Base-by-base conservation (phyloP, 2,329 filamentous ascomycete genomes). In the Parastagonospora nodorum region DNA sequence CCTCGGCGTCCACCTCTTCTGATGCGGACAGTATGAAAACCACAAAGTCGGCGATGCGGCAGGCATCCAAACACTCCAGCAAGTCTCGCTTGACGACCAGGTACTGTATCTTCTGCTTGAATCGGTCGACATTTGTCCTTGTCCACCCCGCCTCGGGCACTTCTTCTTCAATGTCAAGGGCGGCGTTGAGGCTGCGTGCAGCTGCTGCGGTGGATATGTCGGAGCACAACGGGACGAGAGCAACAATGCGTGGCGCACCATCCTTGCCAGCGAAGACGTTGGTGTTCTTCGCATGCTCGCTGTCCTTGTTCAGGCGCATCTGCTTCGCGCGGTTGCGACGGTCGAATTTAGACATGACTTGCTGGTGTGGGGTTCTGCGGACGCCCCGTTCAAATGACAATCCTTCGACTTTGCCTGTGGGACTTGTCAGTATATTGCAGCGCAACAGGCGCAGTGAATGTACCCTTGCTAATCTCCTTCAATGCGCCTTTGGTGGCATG, bases 341-440 rank as follows among this genome's bases (percentile, higher is more conserved):
- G 75, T 96, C 92, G 73, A 99, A 84, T 77, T 97, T 99, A 51
- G 92, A 96, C 90, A 97, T 93, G 77, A 97, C 85, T 78, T 96
- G 91, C 74, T 99, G 94, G 74, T 96, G 91, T 48, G 90, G 90
- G 12, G 93, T 96, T 75, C 90, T 95, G 68, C 93, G 86, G 64
- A 81, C 80, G 54, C 88, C 87, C 65, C 82, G 85, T 69, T 96
- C 89, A 66, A 84, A 78, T 5, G 48, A 45, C 5, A 58, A 44
- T 48, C 81, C 70, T 64, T 86, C 87, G 42, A 93, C 83, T 75
- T 94, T 94, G 71, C 92, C 90, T 94, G 55, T 32, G 39, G 16
- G 51, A 37, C 63, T 32, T 60, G 48, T 69, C 38, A 63, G 65
- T 27, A 24, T 42, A 1, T 2, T 28, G 11, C 37, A 12, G n/a